phyloP scores from a whole-genome alignment of 2,329 filamentous ascomycete genomes.

The Diaporthe aspalathi region DNA sequence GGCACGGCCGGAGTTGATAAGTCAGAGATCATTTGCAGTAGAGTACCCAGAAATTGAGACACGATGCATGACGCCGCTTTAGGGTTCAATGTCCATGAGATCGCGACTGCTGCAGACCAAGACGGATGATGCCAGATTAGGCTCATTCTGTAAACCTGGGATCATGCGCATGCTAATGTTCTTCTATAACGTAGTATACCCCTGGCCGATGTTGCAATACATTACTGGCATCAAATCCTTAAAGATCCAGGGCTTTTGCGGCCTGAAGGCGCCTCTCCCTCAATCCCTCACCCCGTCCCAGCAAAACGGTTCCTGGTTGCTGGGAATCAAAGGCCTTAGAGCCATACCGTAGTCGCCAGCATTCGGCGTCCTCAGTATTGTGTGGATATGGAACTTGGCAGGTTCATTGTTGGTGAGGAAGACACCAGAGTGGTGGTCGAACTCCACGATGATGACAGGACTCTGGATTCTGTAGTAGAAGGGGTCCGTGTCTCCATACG shows the following conservation, averaged over 20 bases:
- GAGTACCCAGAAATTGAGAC: neutral
- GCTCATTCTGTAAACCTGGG: too few relatives aligned
- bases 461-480: slow-evolving; percentile 85
- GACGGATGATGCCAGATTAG: neutral
- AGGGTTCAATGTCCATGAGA: neutral
- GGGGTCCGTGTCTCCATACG: slow-evolving; percentile 72
- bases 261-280: neutral
- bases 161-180: neutral
- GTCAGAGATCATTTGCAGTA: neutral
- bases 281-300: slow-evolving; percentile 52
- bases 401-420: slow-evolving; percentile 80
- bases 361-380: slow-evolving; percentile 77
- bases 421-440: slow-evolving; percentile 84
- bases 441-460: slow-evolving; percentile 79
- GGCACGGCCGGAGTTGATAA: neutral
- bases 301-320: slow-evolving; percentile 52
- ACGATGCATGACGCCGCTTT: neutral
- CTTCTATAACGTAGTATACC: too few relatives aligned
- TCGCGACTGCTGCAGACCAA: neutral
- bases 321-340: slow-evolving; percentile 52
- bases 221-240: too few relatives aligned
- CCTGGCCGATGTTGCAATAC: neutral
- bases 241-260: neutral
- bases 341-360: slow-evolving; percentile 79
- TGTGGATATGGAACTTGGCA: slow-evolving; percentile 84